Base-by-base conservation (phyloP, 2,329 filamentous ascomycete species). In the Sporothrix brasiliensis region DNA sequence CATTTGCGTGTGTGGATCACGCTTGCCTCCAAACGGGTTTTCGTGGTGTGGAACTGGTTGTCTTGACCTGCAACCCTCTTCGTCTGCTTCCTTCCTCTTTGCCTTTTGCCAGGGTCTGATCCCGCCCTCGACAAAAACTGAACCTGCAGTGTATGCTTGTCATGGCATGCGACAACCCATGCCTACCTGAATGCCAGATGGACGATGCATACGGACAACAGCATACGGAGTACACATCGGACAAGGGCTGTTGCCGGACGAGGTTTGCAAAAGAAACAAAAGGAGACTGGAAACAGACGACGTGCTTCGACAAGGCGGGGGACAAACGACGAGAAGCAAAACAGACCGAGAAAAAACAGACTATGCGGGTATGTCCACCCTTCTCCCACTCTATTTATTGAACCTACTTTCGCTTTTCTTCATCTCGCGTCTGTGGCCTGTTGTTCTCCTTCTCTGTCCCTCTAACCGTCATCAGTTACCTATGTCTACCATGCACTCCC, bases 361-460 rank as follows among this genome's bases (percentile, higher is more conserved):
- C 67, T 53, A 68, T 60, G 67, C 67, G 41, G 67, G 41, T 39
- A 41, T 41, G 44, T 54, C 67, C 67, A 69, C 67, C 67, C 24
- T 56, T 21, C 47, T 49, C 58, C 19, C 30, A 10, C n/a, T 34
- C 21, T 52, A 3, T 65, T 34, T 39, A 66, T 66, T 52, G 63
- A 19, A 47, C 34, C 47, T 21, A 5, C 34, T 34, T 7, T 7
- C 34, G 39, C 52, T 66, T 52, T 9, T 52, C 63, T 66, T 50
- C 27, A 14, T 1, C 6, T 66, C 10, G 50, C 16, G 44, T 24
- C 34, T 50, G 61, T 49, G 61, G 24, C 63, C 47, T 66, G 44
- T 50, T 41, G 16, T 44, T 41, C 39, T 21, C 41, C 7, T 47
- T 63, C 30, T 27, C 39, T 63, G 11, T 27, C 13, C 14, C 58